Percentiles rank a stretch among this genome's conserved stretches.
These are phyloP conservation scores for Yarrowia deformans DNA, from an alignment of 805 yeast species.

Conservation along the genomic window DNA sequence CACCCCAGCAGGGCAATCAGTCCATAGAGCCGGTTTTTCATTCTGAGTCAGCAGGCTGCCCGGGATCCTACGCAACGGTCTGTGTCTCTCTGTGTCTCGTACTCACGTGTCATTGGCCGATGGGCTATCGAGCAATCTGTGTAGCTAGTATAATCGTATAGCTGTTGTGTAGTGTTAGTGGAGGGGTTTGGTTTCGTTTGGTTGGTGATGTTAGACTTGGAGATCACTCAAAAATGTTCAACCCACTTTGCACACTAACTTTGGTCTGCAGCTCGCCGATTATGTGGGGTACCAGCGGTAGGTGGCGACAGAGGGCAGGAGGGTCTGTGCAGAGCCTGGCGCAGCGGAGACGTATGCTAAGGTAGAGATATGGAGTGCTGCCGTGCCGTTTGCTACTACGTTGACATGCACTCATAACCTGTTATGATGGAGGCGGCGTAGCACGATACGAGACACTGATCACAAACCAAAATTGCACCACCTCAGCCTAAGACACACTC, in stretches of 20 bases:
- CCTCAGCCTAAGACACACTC: too few species aligned
- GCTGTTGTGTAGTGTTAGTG: not conserved
- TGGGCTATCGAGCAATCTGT: not conserved
- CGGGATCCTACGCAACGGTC: too few species aligned
- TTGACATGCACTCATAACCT: too few species aligned
- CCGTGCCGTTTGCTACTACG: too few species aligned
- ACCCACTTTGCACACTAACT: conserved; percentile 10
- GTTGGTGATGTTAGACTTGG: not conserved
- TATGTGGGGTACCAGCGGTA: not conserved
- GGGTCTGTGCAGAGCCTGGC: too few species aligned
- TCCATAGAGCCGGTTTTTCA: conserved; percentile 33
- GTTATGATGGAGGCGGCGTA: too few species aligned
- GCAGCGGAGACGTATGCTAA: too few species aligned
- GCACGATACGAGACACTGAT: too few species aligned
- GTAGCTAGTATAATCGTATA: not conserved
- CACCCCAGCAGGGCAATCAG: conserved; percentile 8
- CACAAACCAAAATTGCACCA: too few species aligned
- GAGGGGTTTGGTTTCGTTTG: not conserved
- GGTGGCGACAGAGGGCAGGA: not conserved
- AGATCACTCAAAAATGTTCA: not conserved
- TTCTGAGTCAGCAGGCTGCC: conserved; percentile 6
- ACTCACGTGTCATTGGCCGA: conserved; percentile 22
- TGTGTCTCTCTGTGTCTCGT: not conserved
- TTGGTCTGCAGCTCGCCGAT: conserved; percentile 1
- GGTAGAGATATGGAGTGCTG: too few species aligned